These are phyloP conservation scores for Phialemoniopsis sp. DNA, from an alignment of 2,329 filamentous ascomycete species.

Conservation along the genomic window DNA sequence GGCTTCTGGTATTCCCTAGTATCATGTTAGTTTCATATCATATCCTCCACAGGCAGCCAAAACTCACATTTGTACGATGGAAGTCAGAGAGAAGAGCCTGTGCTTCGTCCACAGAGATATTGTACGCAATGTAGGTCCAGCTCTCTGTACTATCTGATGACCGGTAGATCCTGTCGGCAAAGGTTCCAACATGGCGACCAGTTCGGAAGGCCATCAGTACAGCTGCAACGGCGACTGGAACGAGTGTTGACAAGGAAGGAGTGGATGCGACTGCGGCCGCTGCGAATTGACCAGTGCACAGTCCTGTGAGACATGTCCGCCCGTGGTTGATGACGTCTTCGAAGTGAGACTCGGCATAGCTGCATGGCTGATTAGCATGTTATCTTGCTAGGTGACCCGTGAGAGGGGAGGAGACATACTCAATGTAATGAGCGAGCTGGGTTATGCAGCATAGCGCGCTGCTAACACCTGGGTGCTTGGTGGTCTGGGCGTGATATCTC, in stretches of 20 bases:
- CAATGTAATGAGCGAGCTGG: constrained; percentile 66
- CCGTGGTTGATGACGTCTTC: constrained; percentile 43
- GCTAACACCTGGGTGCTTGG: constrained; percentile 60
- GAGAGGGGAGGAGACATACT: constrained; percentile 38
- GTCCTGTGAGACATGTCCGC: constrained; percentile 54
- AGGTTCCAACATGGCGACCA: constrained; percentile 49
- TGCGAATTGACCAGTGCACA: constrained; percentile 68
- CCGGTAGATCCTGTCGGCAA: constrained; percentile 41
- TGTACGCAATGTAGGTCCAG: constrained; percentile 66
- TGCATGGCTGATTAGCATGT: constrained; percentile 24
- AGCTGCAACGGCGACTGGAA: constrained; percentile 59
- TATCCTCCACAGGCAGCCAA: no score
- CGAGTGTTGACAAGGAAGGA: constrained; percentile 55
- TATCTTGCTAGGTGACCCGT: constrained; percentile 4
- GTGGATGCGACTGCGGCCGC: constrained; percentile 63
- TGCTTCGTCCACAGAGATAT: constrained; percentile 39
- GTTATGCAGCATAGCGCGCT: constrained; percentile 61
- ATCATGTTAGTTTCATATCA: constrained; percentile 4
- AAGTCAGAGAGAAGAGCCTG: constrained; percentile 50
- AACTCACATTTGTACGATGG: constrained; percentile 46
- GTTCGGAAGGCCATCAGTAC: constrained; percentile 64
- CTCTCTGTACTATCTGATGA: constrained; percentile 43
- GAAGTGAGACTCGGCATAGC: constrained; percentile 50
- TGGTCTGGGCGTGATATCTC: constrained; percentile 51
- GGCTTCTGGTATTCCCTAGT: constrained; percentile 35